Evolutionary conservation across 495 filamentous ascomycete species (phyloP), one percentile per base, ranked within the genome.

Genomic region (Tetracladium marchalianum): DNA sequence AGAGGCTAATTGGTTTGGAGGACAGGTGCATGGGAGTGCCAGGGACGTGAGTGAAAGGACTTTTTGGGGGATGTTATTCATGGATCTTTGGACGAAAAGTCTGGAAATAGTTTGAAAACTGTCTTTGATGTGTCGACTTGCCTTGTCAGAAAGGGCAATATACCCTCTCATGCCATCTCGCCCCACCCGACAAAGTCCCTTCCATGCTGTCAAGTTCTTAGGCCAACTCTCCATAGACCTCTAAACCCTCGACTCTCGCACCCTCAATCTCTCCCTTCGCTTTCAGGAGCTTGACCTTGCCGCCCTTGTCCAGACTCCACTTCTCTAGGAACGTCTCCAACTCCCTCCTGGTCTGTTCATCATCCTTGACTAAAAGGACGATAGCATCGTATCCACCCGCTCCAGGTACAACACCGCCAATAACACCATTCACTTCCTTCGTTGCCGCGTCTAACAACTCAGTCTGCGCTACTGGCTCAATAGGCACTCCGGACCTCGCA

Each of bases 311-410:
- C 53, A 66, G 69, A 50, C 80, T 76, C 78, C 86, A 96, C 32
- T 61, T 63, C 17, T 59, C 65, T 51, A 94, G 64, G 19, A 85
- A 78, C 22, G 67, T 66, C 44, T 76, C 71, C 36, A 98, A 59
- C 42, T 69, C 65, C n/a, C 56, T 55, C 44, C 85, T 64, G 12
- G 87, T 87, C 24, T 73, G 69, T 13, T 71, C 72, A 47, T 86
- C 78, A 59, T 97, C 87, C 51, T 71, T 75, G 34, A 93, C 72
- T 49, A 98, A 60, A 42, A 98, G 56, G 5, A 80, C 87, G 50
- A 95, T 73, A 4, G 92, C 92, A 75, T 98, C 92, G 59, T 84
- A 96, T 2, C 92, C 92, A 22, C 92, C 92, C 6, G 92, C 92
- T 1, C 92, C 92, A 4, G 92, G 92, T 0, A 95, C 93, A 2